Conservation (phyloP, 805 yeast species). For the Metschnikowia baotianmanensis region DNA sequence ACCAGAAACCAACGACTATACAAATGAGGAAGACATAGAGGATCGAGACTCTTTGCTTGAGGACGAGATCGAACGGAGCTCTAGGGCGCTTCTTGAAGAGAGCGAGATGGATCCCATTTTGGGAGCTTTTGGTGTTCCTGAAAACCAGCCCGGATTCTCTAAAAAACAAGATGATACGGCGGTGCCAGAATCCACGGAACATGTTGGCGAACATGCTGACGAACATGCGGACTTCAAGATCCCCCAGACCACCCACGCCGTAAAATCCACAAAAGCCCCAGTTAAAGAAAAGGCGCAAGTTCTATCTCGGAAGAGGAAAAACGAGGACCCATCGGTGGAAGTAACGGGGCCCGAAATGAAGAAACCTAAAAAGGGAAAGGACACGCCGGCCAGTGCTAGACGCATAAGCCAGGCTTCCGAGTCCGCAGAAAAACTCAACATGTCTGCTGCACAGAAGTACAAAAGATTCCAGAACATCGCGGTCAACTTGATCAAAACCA, state of each 20-base stretch:
- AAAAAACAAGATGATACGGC: too few relatives aligned
- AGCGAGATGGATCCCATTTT: too few relatives aligned
- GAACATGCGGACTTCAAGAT: too few relatives aligned
- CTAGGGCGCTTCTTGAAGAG: constrained; percentile 1
- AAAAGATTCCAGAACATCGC: constrained; percentile 64
- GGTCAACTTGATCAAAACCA: constrained; percentile 57
- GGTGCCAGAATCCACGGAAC: neutral
- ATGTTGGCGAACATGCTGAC: too few relatives aligned
- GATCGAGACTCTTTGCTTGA: neutral
- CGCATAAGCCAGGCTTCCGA: neutral
- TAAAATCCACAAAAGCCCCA: neutral
- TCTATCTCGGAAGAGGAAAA: neutral
- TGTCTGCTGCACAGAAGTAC: constrained; percentile 12
- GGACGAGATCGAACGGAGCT: constrained; percentile 3
- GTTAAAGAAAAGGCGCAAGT: neutral
- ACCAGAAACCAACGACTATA: neutral
- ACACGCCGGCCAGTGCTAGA: neutral
- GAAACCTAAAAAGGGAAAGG: constrained; percentile 2
- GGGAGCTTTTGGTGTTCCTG: too few relatives aligned
- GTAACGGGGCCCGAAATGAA: neutral
- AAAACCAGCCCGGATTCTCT: too few relatives aligned
- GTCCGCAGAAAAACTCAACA: neutral
- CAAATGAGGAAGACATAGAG: neutral
- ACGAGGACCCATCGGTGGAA: neutral
- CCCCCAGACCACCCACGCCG: too few relatives aligned